Evolutionary conservation across 2,329 filamentous ascomycete species (phyloP).

Genomic region (Fusarium metavorans): DNA sequence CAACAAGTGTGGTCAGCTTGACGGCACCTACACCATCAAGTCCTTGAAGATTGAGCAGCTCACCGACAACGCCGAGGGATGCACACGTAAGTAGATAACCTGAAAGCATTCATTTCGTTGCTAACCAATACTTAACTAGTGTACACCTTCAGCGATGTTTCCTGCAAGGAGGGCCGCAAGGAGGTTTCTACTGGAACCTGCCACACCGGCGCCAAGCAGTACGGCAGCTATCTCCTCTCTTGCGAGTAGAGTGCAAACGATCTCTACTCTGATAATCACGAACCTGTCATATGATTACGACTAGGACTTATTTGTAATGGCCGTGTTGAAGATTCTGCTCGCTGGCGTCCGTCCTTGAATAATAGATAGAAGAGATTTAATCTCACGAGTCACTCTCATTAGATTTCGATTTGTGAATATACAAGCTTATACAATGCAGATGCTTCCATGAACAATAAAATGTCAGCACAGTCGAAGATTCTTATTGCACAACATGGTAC

Average conservation of each 20-base stretch:
- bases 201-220: background rate
- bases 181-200: background rate
- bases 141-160: background rate
- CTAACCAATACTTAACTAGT: too few relatives aligned
- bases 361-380: background rate
- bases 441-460: background rate
- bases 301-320: background rate
- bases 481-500: too few relatives aligned
- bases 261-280: background rate
- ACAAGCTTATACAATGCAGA: background rate
- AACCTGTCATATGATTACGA: background rate
- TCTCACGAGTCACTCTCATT: background rate
- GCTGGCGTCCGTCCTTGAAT: background rate
- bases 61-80: background rate
- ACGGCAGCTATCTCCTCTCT: background rate
- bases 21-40: background rate
- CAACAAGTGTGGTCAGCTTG: background rate
- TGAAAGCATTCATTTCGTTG: too few relatives aligned
- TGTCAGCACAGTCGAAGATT: too few relatives aligned
- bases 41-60: background rate
- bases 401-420: background rate
- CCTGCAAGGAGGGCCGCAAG: background rate
- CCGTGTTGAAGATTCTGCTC: background rate
- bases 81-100: background rate
- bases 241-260: background rate